Percentiles rank a stretch among this genome's conserved stretches.
Evolutionary conservation across 257 asterid genomes (phyloP).

Genomic region (Nicotiana benthamiana): DNA sequence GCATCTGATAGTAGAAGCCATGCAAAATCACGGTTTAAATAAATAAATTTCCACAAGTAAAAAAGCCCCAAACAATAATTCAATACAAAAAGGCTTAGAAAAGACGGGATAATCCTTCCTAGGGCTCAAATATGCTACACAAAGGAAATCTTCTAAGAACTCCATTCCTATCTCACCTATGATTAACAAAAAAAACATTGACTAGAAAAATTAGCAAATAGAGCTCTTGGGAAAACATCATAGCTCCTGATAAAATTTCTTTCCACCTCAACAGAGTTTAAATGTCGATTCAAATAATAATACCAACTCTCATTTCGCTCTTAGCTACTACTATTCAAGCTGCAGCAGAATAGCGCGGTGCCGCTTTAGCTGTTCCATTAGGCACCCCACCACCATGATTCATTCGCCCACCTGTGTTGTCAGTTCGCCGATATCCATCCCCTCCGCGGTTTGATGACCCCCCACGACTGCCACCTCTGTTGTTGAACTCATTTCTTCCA

Average conservation of each 20-base stretch:
- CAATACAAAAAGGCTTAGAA: not conserved
- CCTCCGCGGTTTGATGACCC: constrained; percentile 43
- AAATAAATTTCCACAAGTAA: not conserved
- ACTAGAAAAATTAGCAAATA: not conserved
- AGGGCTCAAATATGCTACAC: not conserved
- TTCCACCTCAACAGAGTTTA: not conserved
- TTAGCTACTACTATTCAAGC: constrained; percentile 34
- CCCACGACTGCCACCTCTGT: constrained; percentile 57
- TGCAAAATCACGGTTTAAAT: not conserved
- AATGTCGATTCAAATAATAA: not conserved
- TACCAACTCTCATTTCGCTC: constrained; percentile 9
- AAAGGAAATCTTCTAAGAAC: not conserved
- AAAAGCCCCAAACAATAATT: not conserved
- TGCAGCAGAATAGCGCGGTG: constrained; percentile 53
- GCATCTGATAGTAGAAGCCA: too few relatives aligned
- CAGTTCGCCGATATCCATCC: constrained; percentile 56
- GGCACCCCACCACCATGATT: constrained; percentile 43
- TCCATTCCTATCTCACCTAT: not conserved
- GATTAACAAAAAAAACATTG: not conserved
- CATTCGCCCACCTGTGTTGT: constrained; percentile 10
- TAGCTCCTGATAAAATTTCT: constrained; percentile 4
- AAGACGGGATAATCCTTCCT: not conserved
- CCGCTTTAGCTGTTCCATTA: constrained; percentile 41
- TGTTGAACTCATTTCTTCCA: constrained; percentile 49
- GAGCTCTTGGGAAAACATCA: constrained; percentile 1